These are phyloP conservation scores for Sarocladium brachiariae DNA, from an alignment of 2,329 filamentous ascomycete species.

Conservation along the genomic window DNA sequence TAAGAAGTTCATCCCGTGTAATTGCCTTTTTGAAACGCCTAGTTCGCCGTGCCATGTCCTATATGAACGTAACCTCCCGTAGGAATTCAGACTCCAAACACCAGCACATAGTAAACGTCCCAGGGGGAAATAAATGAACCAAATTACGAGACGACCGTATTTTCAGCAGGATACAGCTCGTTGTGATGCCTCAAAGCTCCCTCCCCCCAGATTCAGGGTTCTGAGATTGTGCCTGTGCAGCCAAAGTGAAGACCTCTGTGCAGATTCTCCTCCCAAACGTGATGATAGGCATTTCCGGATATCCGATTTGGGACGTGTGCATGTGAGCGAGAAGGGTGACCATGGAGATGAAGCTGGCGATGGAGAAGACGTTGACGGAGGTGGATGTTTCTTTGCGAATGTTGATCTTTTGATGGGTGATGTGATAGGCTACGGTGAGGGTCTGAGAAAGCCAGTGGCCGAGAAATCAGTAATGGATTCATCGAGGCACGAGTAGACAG, in stretches of 20 bases:
- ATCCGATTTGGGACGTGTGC: slow-evolving; percentile 54
- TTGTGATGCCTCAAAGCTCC: slow-evolving; percentile 24
- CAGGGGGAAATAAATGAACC: too few species aligned
- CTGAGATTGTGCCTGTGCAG: slow-evolving; percentile 20
- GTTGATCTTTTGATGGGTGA: slow-evolving; percentile 70
- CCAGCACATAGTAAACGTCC: neutral
- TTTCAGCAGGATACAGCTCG: too few species aligned
- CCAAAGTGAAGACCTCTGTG: slow-evolving; percentile 26
- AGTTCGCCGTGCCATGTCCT: slow-evolving; percentile 4
- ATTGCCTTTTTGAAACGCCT: slow-evolving; percentile 2
- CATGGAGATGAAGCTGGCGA: slow-evolving; percentile 72
- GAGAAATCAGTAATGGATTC: too few species aligned
- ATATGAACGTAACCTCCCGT: too few species aligned
- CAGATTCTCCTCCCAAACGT: slow-evolving; percentile 29
- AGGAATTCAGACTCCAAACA: neutral
- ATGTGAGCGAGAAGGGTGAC: slow-evolving; percentile 60
- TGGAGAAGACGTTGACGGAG: slow-evolving; percentile 70
- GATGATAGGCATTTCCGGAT: slow-evolving; percentile 53
- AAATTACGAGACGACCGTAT: too few species aligned
- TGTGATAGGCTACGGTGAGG: slow-evolving; percentile 67
- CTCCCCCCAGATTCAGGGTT: slow-evolving; percentile 20
- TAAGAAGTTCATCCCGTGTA: too few species aligned
- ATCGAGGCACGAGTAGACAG: too few species aligned
- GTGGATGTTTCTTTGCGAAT: slow-evolving; percentile 74
- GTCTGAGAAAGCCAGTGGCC: slow-evolving; percentile 51